Evolutionary conservation across 2,329 filamentous ascomycete genomes (phyloP).

Genomic region (Colletotrichum euphorbiae): DNA sequence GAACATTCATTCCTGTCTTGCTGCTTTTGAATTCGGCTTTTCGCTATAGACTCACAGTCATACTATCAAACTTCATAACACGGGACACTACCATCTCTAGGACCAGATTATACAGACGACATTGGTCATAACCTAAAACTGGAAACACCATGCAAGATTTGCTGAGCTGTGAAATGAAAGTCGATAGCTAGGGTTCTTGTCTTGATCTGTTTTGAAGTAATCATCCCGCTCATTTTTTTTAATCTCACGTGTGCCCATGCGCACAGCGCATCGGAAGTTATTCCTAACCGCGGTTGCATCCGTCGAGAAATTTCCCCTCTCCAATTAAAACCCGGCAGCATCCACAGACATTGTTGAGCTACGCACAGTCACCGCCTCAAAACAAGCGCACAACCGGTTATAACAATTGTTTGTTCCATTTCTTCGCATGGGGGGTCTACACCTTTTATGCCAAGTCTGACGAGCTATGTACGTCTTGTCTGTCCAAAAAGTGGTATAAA

Average conservation of each 20-base stretch:
- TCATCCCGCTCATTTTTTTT: too few species aligned
- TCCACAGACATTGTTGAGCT: constrained; percentile 29
- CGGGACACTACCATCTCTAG: too few species aligned
- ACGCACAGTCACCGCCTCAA: background rate
- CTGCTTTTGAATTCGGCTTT: background rate
- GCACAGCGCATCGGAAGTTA: too few species aligned
- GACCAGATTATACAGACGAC: too few species aligned
- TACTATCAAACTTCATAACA: too few species aligned
- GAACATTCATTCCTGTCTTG: background rate
- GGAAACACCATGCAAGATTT: too few species aligned
- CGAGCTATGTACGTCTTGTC: constrained; percentile 32
- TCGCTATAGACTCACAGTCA: too few species aligned
- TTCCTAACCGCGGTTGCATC: background rate
- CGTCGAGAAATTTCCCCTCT: background rate
- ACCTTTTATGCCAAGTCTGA: constrained; percentile 3
- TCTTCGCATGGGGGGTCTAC: background rate
- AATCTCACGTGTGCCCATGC: background rate
- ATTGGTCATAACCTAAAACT: too few species aligned
- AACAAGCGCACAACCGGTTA: background rate
- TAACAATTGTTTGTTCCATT: constrained; percentile 14
- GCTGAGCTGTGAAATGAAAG: too few species aligned
- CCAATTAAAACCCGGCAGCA: background rate
- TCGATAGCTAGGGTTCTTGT: too few species aligned
- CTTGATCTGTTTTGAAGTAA: too few species aligned
- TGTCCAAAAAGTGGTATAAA: constrained; percentile 30